Base-by-base conservation (phyloP, 352 stramenopile genomes). In the Pythium volutum region DNA sequence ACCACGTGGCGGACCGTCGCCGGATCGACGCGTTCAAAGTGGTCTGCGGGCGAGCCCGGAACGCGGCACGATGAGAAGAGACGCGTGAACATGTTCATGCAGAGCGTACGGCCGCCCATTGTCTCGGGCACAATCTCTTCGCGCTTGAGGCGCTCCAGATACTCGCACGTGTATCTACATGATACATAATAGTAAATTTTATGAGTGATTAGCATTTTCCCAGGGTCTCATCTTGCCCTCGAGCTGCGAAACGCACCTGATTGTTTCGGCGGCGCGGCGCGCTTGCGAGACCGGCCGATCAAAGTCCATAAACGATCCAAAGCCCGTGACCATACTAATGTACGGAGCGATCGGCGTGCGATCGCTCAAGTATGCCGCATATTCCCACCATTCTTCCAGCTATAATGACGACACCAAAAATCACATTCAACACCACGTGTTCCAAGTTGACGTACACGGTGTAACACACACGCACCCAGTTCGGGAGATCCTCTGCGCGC, bases 291-390 rank as follows among this genome's bases (percentile, higher is more conserved):
- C 73, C 22, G 81, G 77, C 15, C 79, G 71, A 23, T 87, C 84
- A 25, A 91, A 91, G 60, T 97, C 91, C 59, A 96, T 80, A 18
- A 87, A 86, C 45, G 97, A 97, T n/a, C 97, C 89, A 65, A 98
- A 98, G 67, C 96, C 97, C 59, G 97, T 98, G 27, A 91, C 88
- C 68, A 98, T 96, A 68, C 98, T 98, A 61, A 98, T 86, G 38
- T 95, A 93, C 26, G 97, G 72, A 2, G 89, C 88, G 68, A 97
- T 96, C 57, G 95, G 69, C 45, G 81, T 85, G 18, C 75, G 78
- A 47, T 86, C 78, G 56, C 75, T 87, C 42, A 88, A 52, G 57
- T 90, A 90, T 48, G 87, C 91, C 31, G 89, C 70, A 55, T 95
- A 85, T 67, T 98, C 96, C 93, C 93, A 98, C 93, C 93, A 98